Evolutionary conservation across 768 basidiomycete species (phyloP).

Genomic region (Gautieria morchelliformis): DNA sequence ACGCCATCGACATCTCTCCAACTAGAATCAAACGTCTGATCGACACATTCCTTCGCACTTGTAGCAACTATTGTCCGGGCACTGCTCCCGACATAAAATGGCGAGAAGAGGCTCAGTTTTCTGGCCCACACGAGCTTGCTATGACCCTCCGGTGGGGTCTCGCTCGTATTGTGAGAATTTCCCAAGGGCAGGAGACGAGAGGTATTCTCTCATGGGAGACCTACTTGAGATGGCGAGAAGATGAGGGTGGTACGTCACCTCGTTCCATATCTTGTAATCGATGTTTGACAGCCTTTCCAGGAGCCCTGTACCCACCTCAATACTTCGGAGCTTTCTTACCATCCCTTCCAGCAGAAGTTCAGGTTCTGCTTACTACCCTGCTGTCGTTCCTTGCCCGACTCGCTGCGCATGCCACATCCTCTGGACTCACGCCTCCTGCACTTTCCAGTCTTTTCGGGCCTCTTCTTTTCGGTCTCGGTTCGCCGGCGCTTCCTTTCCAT

Average conservation of each 20-base stretch:
- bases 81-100: slow-evolving; percentile 28
- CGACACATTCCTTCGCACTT: slow-evolving; percentile 54
- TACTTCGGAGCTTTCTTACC: slow-evolving; percentile 67
- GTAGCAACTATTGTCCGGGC: slow-evolving; percentile 1
- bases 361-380: slow-evolving; percentile 54
- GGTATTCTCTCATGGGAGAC: slow-evolving; percentile 81
- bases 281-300: slow-evolving; percentile 24
- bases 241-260: slow-evolving; percentile 63
- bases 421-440: slow-evolving; percentile 86
- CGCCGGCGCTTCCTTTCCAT: slow-evolving; percentile 39
- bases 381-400: slow-evolving; percentile 77
- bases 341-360: slow-evolving; percentile 41
- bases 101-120: slow-evolving; percentile 76
- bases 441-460: slow-evolving; percentile 87
- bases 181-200: slow-evolving; percentile 61
- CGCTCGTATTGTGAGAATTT: slow-evolving; percentile 63
- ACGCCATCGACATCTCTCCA: slow-evolving; percentile 76
- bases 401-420: slow-evolving; percentile 72
- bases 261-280: slow-evolving; percentile 6
- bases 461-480: slow-evolving; percentile 73
- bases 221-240: slow-evolving; percentile 72
- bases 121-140: slow-evolving; percentile 79
- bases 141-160: slow-evolving; percentile 93
- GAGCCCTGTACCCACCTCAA: slow-evolving; percentile 53
- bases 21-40: slow-evolving; percentile 71